Evolutionary conservation across 495 filamentous ascomycete genomes (phyloP).

Genomic region (Penicillium goetzii): DNA sequence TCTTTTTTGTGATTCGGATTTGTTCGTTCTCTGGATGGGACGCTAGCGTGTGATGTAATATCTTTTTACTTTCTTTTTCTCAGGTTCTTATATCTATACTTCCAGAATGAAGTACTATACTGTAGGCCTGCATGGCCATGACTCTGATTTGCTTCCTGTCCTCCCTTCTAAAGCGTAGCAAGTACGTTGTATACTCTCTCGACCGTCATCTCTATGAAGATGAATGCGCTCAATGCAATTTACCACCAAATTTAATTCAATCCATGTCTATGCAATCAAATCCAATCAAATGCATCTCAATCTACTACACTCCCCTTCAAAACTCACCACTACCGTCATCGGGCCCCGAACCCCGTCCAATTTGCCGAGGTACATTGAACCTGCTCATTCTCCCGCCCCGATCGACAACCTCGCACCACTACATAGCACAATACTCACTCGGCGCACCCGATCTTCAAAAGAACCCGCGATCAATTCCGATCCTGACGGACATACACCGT

Average conservation of each 20-base stretch:
- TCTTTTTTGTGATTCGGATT: background rate
- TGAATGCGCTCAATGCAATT: background rate
- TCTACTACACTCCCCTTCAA: background rate
- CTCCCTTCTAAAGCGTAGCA: background rate
- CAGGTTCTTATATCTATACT: background rate
- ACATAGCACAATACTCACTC: background rate
- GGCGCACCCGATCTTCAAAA: background rate
- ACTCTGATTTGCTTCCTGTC: background rate
- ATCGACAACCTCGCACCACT: background rate
- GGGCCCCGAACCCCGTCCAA: constrained; percentile 1
- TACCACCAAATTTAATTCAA: background rate
- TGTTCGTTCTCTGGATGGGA: constrained; percentile 1
- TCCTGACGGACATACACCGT: background rate
- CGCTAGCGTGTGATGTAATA: constrained; percentile 24
- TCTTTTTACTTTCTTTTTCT: background rate
- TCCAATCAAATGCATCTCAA: background rate
- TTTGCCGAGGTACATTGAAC: constrained; percentile 21
- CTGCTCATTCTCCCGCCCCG: background rate
- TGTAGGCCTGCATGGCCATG: constrained; percentile 3
- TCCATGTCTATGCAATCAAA: background rate
- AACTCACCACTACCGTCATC: background rate
- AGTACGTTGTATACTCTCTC: background rate
- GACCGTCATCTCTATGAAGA: background rate
- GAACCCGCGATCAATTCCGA: background rate
- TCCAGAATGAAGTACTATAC: constrained; percentile 2